Base-by-base conservation (phyloP, 2,329 filamentous ascomycete species). In the Colletotrichum sp. region DNA sequence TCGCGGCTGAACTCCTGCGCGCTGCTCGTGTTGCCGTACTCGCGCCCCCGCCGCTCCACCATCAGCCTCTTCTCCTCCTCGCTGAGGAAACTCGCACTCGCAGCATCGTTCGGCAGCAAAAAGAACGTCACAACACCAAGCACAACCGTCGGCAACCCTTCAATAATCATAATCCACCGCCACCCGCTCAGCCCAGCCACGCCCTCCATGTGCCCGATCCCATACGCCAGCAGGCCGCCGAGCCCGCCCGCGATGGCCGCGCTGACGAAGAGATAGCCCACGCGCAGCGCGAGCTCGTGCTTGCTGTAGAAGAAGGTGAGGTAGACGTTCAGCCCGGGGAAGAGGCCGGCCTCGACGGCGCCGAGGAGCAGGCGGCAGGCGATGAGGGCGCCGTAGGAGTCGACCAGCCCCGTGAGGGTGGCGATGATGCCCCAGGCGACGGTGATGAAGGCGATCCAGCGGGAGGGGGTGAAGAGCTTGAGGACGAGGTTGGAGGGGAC, bases 281-380 rank as follows among this genome's bases (percentile, higher is more conserved):
- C 92, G 4, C 94, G 91, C 57, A 95, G 84, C 6, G 93, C 94
- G 3, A 95, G 89, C 83, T 96, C 94, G 32, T 89, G 88, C 80
- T 93, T 94, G 63, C 92, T 94, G 85, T 96, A 96, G 86, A 95
- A 95, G 78, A 95, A 90, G 0, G 94, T 95, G 22, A 96, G 87
- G 79, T 95, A 95, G 22, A 93, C 84, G 7, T 90, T 92, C 78
- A 94, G 84, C 0, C 93, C 93, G 0, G 94, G 93, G 78, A 95
- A 95, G 1, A 95, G 85, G 0, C 93, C 93, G 1, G 92, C 93
- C 83, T 95, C 93, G 52, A 95, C 88, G 8, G 90, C 87, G 7
- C 94, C 94, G 0, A 96, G 89, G 16, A 95, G 84, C 0, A 96
- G 81, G 7, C 94, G 92, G 77, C 92, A 93, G 8, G 90, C 93